Percentiles rank a stretch among this genome's conserved stretches.
Conservation (phyloP, 1,284 basidiomycete genomes). For the Naganishia sp. region DNA sequence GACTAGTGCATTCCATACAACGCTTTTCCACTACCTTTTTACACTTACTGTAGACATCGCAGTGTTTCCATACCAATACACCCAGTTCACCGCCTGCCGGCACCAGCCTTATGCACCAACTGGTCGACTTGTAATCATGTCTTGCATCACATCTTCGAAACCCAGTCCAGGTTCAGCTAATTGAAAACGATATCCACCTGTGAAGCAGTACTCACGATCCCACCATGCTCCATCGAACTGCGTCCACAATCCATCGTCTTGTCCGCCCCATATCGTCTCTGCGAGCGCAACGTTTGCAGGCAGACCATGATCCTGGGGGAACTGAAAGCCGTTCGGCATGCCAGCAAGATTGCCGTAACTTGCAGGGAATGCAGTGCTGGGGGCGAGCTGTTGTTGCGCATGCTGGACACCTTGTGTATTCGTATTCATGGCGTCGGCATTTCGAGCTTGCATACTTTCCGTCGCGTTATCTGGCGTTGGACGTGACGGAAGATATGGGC, state of each 20-base stretch:
- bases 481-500: conserved; percentile 6
- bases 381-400: not conserved
- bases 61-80: not conserved
- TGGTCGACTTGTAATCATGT: conserved; percentile 7
- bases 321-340: conserved; percentile 1
- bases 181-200: not conserved
- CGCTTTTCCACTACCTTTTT: not conserved
- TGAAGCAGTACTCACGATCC: conserved; percentile 19
- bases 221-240: conserved; percentile 30
- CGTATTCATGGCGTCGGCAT: not conserved
- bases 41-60: not conserved
- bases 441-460: not conserved
- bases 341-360: not conserved
- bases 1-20: conserved; percentile 9
- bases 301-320: not conserved
- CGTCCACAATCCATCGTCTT: conserved; percentile 28
- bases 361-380: conserved; percentile 2
- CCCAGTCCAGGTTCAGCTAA: not conserved
- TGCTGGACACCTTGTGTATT: not conserved
- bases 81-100: no score
- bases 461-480: not conserved
- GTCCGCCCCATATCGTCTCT: conserved; percentile 19
- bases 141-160: conserved; percentile 16
- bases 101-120: not conserved
- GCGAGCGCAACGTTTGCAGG: conserved; percentile 18